A percentile compares a stretch with the other conserved stretches of the same genome.
Evolutionary conservation across 2,329 filamentous ascomycete genomes (phyloP).

Genomic region (Chalaropsis thielavioides): DNA sequence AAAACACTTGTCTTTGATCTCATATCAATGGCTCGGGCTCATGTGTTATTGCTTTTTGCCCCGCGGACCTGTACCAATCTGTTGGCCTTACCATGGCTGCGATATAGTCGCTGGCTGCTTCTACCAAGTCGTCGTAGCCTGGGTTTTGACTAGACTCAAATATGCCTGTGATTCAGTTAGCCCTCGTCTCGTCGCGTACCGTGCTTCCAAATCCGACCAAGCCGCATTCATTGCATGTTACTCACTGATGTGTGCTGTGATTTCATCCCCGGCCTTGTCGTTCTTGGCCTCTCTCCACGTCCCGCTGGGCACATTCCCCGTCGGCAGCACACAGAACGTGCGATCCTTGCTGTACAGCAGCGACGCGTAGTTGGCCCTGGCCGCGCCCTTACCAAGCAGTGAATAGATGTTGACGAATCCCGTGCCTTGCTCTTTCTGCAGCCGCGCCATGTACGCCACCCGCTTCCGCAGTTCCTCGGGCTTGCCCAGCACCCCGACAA

Average conservation of each 20-base stretch:
- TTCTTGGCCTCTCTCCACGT: constrained; percentile 62
- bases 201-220: neutral
- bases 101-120: constrained; percentile 50
- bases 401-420: constrained; percentile 84
- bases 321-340: constrained; percentile 79
- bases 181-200: neutral
- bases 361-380: constrained; percentile 22
- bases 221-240: neutral
- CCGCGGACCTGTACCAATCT: constrained; percentile 49
- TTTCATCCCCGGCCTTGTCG: constrained; percentile 64
- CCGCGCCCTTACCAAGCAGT: constrained; percentile 55
- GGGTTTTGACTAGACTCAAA: constrained; percentile 60
- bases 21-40: constrained; percentile 17
- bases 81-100: constrained; percentile 45
- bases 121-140: constrained; percentile 52
- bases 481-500: constrained; percentile 78
- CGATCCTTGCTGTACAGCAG: constrained; percentile 29
- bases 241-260: constrained; percentile 60
- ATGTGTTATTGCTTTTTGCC: constrained; percentile 25
- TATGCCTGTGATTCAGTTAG: constrained; percentile 38
- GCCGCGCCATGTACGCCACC: constrained; percentile 49
- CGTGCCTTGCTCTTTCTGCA: constrained; percentile 51
- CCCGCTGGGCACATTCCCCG: constrained; percentile 33
- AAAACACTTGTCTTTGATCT: neutral
- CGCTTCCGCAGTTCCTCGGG: constrained; percentile 66